These are phyloP conservation scores for Paraurostyla sp. DNA, from an alignment of 73 alveolate species.

Conservation along the genomic window DNA sequence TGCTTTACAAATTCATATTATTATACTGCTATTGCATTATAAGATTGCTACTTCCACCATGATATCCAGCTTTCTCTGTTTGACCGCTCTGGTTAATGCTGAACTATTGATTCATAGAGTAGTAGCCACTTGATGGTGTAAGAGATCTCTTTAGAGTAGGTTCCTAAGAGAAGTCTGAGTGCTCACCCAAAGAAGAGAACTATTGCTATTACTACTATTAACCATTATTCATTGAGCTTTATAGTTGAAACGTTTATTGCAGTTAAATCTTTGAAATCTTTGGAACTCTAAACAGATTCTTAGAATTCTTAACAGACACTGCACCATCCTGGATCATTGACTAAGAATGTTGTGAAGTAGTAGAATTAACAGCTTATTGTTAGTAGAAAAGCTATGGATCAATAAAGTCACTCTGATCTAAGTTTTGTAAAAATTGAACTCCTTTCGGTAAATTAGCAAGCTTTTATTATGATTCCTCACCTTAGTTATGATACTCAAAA, in stretches of 20 bases:
- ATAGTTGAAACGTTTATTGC: neutral
- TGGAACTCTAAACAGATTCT: neutral
- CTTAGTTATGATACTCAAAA: neutral
- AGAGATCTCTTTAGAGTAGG: conserved; percentile 54
- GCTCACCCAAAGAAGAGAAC: conserved; percentile 12
- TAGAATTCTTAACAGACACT: neutral
- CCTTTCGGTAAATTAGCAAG: no score
- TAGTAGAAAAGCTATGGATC: neutral
- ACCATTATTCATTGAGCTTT: neutral
- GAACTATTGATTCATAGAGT: conserved; percentile 1
- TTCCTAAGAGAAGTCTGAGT: conserved; percentile 46
- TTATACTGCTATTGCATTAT: no score
- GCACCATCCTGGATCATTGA: conserved; percentile 4
- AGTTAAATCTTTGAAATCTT: neutral
- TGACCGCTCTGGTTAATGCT: conserved; percentile 8
- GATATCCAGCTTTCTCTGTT: no score
- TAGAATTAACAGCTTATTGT: neutral
- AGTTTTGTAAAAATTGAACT: neutral
- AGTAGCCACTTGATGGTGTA: conserved; percentile 39
- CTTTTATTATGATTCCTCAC: neutral
- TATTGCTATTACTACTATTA: neutral
- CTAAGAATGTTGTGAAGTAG: conserved; percentile 1
- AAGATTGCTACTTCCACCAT: no score
- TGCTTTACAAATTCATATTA: neutral
- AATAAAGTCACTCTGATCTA: neutral